Evolutionary conservation across 2,329 filamentous ascomycete genomes (phyloP).

Genomic region (Knoxdaviesia capensis): DNA sequence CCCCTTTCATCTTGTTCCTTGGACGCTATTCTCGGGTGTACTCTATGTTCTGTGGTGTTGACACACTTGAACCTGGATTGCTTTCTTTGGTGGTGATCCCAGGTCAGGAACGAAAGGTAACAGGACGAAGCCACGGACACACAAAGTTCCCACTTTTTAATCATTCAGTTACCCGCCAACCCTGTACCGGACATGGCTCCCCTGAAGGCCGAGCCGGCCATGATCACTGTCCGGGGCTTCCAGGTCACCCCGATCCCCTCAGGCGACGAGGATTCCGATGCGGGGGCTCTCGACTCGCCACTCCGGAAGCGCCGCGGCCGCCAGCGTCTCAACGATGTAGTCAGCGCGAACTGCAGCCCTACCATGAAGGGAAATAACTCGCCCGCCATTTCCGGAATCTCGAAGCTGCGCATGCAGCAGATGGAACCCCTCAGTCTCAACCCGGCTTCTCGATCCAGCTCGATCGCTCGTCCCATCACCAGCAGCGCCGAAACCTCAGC

Average conservation of each 20-base stretch:
- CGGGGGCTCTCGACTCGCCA: slow-evolving; percentile 6
- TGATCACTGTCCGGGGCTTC: slow-evolving; percentile 36
- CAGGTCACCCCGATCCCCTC: slow-evolving; percentile 31
- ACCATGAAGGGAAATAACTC: slow-evolving; percentile 30
- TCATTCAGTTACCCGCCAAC: too few species aligned
- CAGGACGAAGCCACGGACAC: too few species aligned
- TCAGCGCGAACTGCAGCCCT: slow-evolving; percentile 44
- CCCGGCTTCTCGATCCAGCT: slow-evolving; percentile 30
- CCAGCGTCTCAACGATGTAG: slow-evolving; percentile 29
- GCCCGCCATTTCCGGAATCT: slow-evolving; percentile 50
- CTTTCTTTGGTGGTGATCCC: too few species aligned
- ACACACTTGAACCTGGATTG: too few species aligned
- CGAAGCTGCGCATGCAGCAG: slow-evolving; percentile 53
- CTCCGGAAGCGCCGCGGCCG: slow-evolving; percentile 18
- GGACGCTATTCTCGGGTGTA: background rate
- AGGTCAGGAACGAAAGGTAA: too few species aligned
- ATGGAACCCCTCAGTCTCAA: slow-evolving; percentile 60
- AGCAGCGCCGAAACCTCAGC: background rate
- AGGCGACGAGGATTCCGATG: slow-evolving; percentile 36
- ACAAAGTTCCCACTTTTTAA: too few species aligned
- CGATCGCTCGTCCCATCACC: slow-evolving; percentile 14
- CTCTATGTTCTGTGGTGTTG: too few species aligned
- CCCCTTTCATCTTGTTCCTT: background rate
- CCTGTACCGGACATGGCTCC: too few species aligned
- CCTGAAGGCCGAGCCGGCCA: slow-evolving; percentile 15